These are phyloP conservation scores for Lodderomyces margitis DNA, from an alignment of 1,139 yeast genomes.

Conservation along the genomic window DNA sequence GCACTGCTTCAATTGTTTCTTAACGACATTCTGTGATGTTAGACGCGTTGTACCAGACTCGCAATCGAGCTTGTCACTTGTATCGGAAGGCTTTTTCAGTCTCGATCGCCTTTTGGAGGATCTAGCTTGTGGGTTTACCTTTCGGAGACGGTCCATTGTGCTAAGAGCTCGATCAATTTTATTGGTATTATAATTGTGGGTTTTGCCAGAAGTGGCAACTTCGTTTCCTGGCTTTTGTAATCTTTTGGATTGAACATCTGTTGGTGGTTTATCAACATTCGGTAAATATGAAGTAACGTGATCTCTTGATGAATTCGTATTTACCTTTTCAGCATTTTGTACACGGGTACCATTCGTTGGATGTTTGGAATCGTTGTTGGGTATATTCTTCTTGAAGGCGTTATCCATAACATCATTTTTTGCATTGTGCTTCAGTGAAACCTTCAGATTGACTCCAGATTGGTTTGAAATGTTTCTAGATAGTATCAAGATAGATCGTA, in stretches of 20 bases:
- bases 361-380: no score
- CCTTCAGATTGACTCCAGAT: neutral
- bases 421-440: no score
- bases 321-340: no score
- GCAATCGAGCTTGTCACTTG: neutral
- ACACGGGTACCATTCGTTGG: no score
- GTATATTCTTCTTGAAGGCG: no score
- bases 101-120: conserved; percentile 2
- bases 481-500: neutral
- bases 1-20: conserved; percentile 21
- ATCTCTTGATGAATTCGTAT: no score
- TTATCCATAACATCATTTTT: no score
- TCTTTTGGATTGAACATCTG: no score
- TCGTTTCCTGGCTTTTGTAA: neutral
- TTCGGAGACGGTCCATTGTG: neutral
- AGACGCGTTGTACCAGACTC: neutral
- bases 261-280: no score
- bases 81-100: neutral
- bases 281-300: no score
- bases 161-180: neutral
- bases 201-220: neutral
- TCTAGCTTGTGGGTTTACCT: neutral
- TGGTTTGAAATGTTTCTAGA: neutral
- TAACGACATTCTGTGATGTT: conserved; percentile 7
- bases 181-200: neutral